A percentile compares a stretch with the other conserved stretches of the same genome.
Conservation (phyloP, 2,329 filamentous ascomycete species). For the Plectosphaerella plurivora region DNA sequence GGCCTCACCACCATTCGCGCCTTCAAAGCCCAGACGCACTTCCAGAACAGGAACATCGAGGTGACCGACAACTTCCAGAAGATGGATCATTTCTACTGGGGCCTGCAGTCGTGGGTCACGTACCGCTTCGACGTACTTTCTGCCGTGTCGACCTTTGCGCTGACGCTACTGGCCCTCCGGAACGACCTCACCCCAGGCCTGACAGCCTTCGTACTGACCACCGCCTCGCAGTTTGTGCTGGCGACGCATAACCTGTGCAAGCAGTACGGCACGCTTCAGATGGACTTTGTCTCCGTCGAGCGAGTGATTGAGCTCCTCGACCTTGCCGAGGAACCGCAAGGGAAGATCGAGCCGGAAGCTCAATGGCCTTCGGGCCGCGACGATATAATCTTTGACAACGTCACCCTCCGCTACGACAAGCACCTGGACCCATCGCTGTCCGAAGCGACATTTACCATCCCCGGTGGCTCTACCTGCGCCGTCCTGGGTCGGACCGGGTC, state of each 20-base stretch:
- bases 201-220: constrained; percentile 77
- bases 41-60: constrained; percentile 73
- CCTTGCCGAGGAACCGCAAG: constrained; percentile 69
- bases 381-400: constrained; percentile 70
- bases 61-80: constrained; percentile 88
- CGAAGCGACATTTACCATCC: constrained; percentile 68
- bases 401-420: constrained; percentile 75
- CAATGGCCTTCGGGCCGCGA: constrained; percentile 72
- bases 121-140: constrained; percentile 74
- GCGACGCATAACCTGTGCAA: constrained; percentile 72
- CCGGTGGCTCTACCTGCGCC: constrained; percentile 55
- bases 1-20: constrained; percentile 84
- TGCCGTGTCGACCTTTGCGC: constrained; percentile 65
- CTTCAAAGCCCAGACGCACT: constrained; percentile 72
- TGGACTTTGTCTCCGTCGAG: constrained; percentile 89
- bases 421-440: constrained; percentile 69
- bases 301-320: constrained; percentile 77
- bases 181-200: constrained; percentile 72
- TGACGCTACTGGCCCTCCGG: constrained; percentile 72
- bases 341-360: constrained; percentile 64
- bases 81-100: constrained; percentile 96
- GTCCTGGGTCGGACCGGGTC: constrained; percentile 82
- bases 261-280: constrained; percentile 78
- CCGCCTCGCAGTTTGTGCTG: constrained; percentile 63
- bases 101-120: constrained; percentile 77